A percentile compares a stretch with the other conserved stretches of the same genome.
Evolutionary conservation across 805 yeast species (phyloP).

Genomic region (Lipomyces chichibuensis): DNA sequence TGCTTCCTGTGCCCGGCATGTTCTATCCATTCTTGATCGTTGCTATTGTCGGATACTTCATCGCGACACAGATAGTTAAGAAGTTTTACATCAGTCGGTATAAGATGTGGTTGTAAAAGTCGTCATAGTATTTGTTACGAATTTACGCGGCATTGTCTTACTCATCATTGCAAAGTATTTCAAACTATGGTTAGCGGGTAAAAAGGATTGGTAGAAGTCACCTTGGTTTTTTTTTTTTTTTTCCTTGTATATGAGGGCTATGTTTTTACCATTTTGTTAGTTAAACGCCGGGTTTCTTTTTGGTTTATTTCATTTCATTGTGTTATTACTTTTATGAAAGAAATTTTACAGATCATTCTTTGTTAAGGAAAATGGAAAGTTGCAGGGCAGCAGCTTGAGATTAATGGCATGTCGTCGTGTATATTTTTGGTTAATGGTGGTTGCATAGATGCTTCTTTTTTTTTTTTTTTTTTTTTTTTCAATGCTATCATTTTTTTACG

Average conservation of each 20-base stretch:
- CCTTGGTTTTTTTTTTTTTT: not conserved
- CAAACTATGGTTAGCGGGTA: too few species aligned
- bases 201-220: not conserved
- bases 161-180: too few species aligned
- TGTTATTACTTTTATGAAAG: not conserved
- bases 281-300: not conserved
- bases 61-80: conserved; percentile 36
- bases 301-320: not conserved
- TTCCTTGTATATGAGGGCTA: not conserved
- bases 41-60: conserved; percentile 33
- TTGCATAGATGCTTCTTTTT: too few species aligned
- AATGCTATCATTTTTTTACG: too few species aligned
- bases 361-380: not conserved
- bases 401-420: too few species aligned
- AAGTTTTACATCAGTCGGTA: conserved; percentile 27
- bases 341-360: too few species aligned
- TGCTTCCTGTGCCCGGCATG: conserved; percentile 35
- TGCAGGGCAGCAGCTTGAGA: not conserved
- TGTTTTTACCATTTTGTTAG: not conserved
- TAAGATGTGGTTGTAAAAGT: conserved; percentile 33
- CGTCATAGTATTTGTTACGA: too few species aligned
- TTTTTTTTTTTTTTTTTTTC: too few species aligned
- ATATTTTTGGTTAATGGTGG: too few species aligned
- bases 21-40: conserved; percentile 33
- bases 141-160: too few species aligned